Base-by-base conservation (phyloP, 306 rosid genomes). In the Hippophae tibetana region DNA sequence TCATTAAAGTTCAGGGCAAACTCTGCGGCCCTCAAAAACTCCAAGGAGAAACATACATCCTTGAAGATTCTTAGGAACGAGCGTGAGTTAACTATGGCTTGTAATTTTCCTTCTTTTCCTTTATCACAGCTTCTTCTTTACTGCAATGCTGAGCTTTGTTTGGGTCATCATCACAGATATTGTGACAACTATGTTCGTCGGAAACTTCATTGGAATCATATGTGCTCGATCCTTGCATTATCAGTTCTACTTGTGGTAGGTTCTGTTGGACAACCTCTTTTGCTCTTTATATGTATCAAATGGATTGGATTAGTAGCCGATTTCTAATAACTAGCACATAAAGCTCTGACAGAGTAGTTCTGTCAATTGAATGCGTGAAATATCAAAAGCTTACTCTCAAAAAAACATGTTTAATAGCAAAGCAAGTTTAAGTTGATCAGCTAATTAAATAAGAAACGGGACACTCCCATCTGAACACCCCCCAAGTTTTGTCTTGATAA, bases 211-310 rank as follows among this genome's bases (percentile, higher is more conserved):
- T 10, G 97, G 99, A 61, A 79, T 88, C 69, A 7, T 86, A 50
- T 93, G 97, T 65, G 99, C 99, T 40, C 84, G 97, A 60, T 86
- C 97, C 0, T 72, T 93, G 81, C 97, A 88, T 67, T 93, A 93
- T 84, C 99, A 93, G 71, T 93, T 93, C 74, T 86, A 86, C 78
- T 84, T 86, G 6, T 93, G 99, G 99, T 93, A 79, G 80, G 93
- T 70, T 49, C 47, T 64, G 26, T 74, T 74, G 69, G 59, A 58
- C 13, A 42, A 56, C 27, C 55, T 60, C 55, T 51, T 56, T 7
- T 2, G 12, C 11, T 42, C 6, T 49, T 2, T 12, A 46, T 8
- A 6, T 46, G 49, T 46, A 46, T 46, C 4, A 9, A 6, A 46
- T 46, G 49, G 10, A 47, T 47, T 10, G 50, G 5, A 9, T 47